phyloP scores from a whole-genome alignment of 225 moss, liverwort and hornwort species.

The Lunularia cruciata region DNA sequence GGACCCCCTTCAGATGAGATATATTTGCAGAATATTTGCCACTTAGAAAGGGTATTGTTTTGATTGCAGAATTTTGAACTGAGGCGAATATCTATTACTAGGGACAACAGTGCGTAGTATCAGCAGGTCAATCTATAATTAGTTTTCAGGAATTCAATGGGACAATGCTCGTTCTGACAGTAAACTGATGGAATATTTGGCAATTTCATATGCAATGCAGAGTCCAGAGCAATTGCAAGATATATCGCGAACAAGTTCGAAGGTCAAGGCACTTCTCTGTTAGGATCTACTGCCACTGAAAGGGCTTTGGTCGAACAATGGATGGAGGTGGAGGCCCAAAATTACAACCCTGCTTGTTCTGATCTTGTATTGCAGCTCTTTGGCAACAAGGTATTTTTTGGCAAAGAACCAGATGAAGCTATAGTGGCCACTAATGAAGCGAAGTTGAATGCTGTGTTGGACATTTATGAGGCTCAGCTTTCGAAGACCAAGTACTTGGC shows the following conservation, averaged over 20 bases:
- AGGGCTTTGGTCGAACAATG: conserved; percentile 33
- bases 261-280: conserved; percentile 21
- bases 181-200: no score
- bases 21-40: no score
- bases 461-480: conserved; percentile 37
- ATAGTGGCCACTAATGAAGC: not conserved
- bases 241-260: conserved; percentile 32
- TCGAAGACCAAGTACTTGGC: conserved; percentile 35
- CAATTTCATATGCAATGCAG: no score
- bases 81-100: no score
- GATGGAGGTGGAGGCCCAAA: conserved; percentile 32
- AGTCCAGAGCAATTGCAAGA: no score
- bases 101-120: no score
- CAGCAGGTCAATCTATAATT: no score
- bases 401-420: not conserved
- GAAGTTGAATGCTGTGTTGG: conserved; percentile 20
- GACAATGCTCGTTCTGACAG: no score
- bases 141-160: no score
- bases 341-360: not conserved
- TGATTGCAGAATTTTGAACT: no score
- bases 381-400: not conserved
- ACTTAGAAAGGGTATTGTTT: no score
- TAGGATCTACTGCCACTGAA: conserved; percentile 5
- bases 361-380: not conserved
- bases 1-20: no score